These are phyloP conservation scores for Aspergillus sojae DNA, from an alignment of 2,329 filamentous ascomycete genomes.

Conservation along the genomic window DNA sequence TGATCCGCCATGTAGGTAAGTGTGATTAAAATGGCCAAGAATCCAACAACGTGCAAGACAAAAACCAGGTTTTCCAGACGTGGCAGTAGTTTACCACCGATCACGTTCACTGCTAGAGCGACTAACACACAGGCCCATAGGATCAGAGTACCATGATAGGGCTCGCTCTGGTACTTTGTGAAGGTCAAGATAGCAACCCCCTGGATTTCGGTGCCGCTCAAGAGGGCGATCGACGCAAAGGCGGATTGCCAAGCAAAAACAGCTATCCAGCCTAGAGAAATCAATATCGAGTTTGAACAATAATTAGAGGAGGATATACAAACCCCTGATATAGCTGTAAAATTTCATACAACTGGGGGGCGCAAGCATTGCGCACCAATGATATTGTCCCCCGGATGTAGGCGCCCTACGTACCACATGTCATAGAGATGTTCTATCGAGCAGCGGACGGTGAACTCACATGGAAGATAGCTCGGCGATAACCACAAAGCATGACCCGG, in stretches of 20 bases:
- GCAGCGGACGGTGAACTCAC: conserved; percentile 15
- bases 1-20: conserved; percentile 46
- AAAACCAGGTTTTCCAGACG: conserved; percentile 52
- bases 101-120: conserved; percentile 45
- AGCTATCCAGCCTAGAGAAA: conserved; percentile 34
- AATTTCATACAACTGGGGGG: conserved; percentile 35
- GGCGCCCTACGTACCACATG: conserved; percentile 25
- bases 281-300: background rate
- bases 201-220: conserved; percentile 37
- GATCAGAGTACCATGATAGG: conserved; percentile 23
- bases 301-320: conserved; percentile 16
- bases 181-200: conserved; percentile 39
- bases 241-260: conserved; percentile 47
- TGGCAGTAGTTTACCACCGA: conserved; percentile 46
- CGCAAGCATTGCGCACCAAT: conserved; percentile 45
- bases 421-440: background rate
- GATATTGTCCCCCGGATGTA: conserved; percentile 41
- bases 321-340: conserved; percentile 42
- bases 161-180: background rate
- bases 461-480: conserved; percentile 37
- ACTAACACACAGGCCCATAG: conserved; percentile 50
- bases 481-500: conserved; percentile 26
- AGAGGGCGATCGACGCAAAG: conserved; percentile 37
- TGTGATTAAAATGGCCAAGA: conserved; percentile 56
- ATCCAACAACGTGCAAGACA: conserved; percentile 54